Conservation (phyloP, 2,329 filamentous ascomycete genomes). For the Ophiocordyceps robertsii region DNA sequence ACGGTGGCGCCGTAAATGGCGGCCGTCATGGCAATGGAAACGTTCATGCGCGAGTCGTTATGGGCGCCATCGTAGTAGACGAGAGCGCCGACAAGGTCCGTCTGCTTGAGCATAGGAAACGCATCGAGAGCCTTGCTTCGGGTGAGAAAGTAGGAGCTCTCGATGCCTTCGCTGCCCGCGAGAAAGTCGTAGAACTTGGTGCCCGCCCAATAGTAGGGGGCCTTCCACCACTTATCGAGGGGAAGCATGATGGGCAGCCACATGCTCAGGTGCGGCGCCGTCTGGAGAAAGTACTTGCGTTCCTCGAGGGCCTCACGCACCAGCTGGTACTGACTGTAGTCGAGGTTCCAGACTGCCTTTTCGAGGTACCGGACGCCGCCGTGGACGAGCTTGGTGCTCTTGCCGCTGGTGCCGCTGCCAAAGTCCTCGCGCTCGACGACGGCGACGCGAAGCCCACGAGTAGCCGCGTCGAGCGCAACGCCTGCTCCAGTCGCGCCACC, state of each 20-base stretch:
- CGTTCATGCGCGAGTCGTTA: constrained; percentile 81
- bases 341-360: constrained; percentile 75
- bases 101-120: constrained; percentile 66
- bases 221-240: constrained; percentile 72
- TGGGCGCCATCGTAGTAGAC: constrained; percentile 83
- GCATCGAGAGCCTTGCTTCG: constrained; percentile 64
- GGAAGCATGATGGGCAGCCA: constrained; percentile 79
- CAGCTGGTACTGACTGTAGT: constrained; percentile 70
- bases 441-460: constrained; percentile 66
- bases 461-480: constrained; percentile 70
- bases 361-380: constrained; percentile 76
- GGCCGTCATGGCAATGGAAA: constrained; percentile 68
- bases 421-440: constrained; percentile 80
- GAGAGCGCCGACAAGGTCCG: constrained; percentile 60
- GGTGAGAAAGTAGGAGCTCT: constrained; percentile 70
- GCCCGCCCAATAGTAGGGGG: constrained; percentile 57
- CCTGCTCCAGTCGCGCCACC: constrained; percentile 69
- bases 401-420: constrained; percentile 67
- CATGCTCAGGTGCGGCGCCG: constrained; percentile 66
- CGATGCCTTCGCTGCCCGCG: constrained; percentile 69
- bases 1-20: constrained; percentile 68
- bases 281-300: constrained; percentile 71
- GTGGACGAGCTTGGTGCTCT: constrained; percentile 79
- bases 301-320: constrained; percentile 73
- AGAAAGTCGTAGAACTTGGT: constrained; percentile 72